Conservation (phyloP, 208 protist genomes). For the Leishmania amazonensis region DNA sequence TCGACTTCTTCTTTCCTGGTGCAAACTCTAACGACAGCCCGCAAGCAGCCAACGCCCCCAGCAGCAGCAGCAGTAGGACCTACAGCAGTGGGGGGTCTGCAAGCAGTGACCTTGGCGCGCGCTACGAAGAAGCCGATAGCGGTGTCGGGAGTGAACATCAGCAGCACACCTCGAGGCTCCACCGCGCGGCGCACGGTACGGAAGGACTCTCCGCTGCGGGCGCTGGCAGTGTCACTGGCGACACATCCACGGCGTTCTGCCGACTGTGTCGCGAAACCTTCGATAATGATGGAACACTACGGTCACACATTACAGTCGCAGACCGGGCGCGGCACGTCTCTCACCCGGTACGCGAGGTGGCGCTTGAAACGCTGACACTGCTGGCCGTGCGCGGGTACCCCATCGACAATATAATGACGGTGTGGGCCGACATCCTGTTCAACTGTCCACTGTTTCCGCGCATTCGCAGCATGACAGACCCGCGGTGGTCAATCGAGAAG, state of each 20-base stretch:
- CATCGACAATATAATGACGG: slow-evolving; percentile 61
- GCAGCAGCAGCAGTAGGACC: neutral
- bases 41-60: neutral
- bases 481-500: slow-evolving; percentile 51
- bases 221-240: neutral
- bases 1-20: slow-evolving; percentile 3
- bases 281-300: slow-evolving; percentile 20
- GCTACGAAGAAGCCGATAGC: neutral
- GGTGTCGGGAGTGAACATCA: neutral
- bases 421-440: slow-evolving; percentile 74
- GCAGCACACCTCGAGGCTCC: neutral
- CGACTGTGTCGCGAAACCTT: slow-evolving; percentile 67
- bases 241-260: slow-evolving; percentile 34
- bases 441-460: slow-evolving; percentile 49
- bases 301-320: slow-evolving; percentile 43
- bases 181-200: neutral
- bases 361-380: slow-evolving; percentile 64
- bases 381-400: slow-evolving; percentile 73
- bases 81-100: neutral
- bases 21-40: neutral
- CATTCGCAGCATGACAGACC: slow-evolving; percentile 39
- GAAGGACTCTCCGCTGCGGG: neutral
- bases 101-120: neutral
- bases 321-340: slow-evolving; percentile 46
- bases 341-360: slow-evolving; percentile 73